Evolutionary conservation across 2,329 filamentous ascomycete genomes (phyloP), one percentile per base, ranked within the genome.

Genomic region (Colletotrichum sp.): DNA sequence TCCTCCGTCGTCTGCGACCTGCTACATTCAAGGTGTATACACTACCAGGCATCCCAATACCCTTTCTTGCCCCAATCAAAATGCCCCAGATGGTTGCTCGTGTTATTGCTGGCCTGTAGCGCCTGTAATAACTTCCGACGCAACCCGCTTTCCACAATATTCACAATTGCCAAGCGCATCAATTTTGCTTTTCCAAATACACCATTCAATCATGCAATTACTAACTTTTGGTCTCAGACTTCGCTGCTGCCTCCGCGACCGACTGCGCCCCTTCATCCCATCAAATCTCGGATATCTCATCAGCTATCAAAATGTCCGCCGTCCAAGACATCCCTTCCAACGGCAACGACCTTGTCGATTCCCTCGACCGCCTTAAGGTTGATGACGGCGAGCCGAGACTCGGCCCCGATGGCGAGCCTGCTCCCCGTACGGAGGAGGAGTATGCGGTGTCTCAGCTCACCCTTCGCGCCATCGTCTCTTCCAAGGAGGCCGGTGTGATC

Each of bases 401-500:
- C 70, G 93, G 92, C 64, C 92, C 92, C 66, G 94, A 97, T 80
- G 94, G 95, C 79, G 95, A 96, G 81, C 91, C 92, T 78, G 91
- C 92, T 77, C 96, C 95, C 81, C 97, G 96, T 89, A 98, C 96
- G 75, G 97, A 99, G 81, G 96, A 99, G 85, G 97, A 99, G 86
- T 99, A 99, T 84, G 96, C 95, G 68, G 92, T 96, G 85, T 93
- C 96, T 69, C 95, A 98, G 87, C 90, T 99, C 82, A 99, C 97
- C 77, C 92, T 99, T 78, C 95, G 97, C 84, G 97, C 97, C 81
- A 98, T 99, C 84, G 97, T 99, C 80, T 98, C 97, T 39, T 98
- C 97, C 85, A 99, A 99, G 89, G 97, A 99, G 88, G 97, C 97
- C 76, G 97, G 97, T 83, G 96, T 99, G 82, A 99, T 99, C 86